phyloP scores from a whole-genome alignment of 1,139 yeast species.

The Geotrichum restrictum region DNA sequence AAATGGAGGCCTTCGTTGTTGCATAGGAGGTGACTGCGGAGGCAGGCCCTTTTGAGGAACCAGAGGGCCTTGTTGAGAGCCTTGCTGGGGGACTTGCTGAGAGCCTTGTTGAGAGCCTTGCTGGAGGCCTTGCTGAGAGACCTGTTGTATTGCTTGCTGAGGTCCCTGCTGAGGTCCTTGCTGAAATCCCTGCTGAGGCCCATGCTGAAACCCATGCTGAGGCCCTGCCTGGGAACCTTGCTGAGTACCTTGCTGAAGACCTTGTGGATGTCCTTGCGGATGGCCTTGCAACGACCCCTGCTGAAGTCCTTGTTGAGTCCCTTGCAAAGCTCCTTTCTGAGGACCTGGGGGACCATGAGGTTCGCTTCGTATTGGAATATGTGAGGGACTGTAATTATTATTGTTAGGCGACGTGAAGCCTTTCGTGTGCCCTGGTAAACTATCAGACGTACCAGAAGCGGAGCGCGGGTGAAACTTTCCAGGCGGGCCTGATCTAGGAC shows the following conservation, averaged over 20 bases:
- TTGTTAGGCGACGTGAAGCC: background rate
- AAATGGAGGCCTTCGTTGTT: slow-evolving; percentile 12
- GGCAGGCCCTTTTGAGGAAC: slow-evolving; percentile 20
- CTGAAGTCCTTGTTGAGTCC: background rate
- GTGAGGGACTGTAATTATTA: background rate
- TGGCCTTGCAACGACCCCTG: background rate
- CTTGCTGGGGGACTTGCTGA: background rate
- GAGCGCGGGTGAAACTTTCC: background rate
- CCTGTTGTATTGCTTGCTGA: background rate
- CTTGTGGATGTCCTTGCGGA: background rate
- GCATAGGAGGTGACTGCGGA: slow-evolving; percentile 19
- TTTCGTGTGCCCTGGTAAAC: background rate
- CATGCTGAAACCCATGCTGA: too few species aligned
- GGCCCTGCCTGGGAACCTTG: slow-evolving; percentile 13
- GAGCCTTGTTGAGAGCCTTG: background rate
- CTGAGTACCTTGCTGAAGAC: background rate
- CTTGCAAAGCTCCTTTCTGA: too few species aligned
- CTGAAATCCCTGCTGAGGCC: too few species aligned
- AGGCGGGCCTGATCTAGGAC: background rate
- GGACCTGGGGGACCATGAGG: background rate
- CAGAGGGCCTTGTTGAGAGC: background rate
- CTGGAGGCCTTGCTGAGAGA: background rate
- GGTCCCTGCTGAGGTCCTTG: background rate
- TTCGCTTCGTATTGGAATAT: background rate
- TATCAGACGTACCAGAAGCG: background rate